Base-by-base conservation (phyloP, 163 green algal genomes). In the Scenedesmus sp. region DNA sequence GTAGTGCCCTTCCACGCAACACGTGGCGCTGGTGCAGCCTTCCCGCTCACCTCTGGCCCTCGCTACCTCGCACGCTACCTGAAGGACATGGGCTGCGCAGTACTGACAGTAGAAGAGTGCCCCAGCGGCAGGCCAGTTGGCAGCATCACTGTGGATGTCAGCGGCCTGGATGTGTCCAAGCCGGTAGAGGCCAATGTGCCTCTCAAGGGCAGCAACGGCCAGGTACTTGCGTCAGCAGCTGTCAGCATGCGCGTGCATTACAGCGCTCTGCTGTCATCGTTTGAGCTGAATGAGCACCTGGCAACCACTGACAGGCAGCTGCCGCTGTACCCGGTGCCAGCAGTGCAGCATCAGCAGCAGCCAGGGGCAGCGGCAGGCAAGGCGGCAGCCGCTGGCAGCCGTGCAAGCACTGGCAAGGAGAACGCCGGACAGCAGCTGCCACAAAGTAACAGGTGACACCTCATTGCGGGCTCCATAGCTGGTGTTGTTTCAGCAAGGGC, bases 211-310 rank as follows among this genome's bases (percentile, higher is more conserved):
- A 20, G 43, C 35, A 51, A 83, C 22, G 46, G 73, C 18, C 81
- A 89, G 44, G 35, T 85, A 22, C 81, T 92, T 13, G 88, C 80
- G 20, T 84, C 49, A 30, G 81, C 81, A 42, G 81, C 61, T 22
- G 68, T 92, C 53, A 65, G 35, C 33, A 65, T 89, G 81, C 44
- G 68, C n/a, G 70, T 92, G 26, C n/a, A 42, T 16, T 92, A 86
- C 81, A 85, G n/a, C 6, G 59, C 59, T 6, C 24, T 72, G 61
- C 49, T 88, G 6, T 85, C 80, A 13, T 88, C 88, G 12, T 92
- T 88, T 44, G 88, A 92, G 35, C 43, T 89, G 18, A 84, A 84
- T 40, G 88, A 92, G 81, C 88, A 92, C 56, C 68, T 92, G 30
- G 88, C 88, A 20, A 89, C 44, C 49, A 89, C 61, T 51, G 81